Evolutionary conservation across 1,284 basidiomycete species (phyloP), one percentile per base, ranked within the genome.

Genomic region (Taiwanofungus camphoratus): DNA sequence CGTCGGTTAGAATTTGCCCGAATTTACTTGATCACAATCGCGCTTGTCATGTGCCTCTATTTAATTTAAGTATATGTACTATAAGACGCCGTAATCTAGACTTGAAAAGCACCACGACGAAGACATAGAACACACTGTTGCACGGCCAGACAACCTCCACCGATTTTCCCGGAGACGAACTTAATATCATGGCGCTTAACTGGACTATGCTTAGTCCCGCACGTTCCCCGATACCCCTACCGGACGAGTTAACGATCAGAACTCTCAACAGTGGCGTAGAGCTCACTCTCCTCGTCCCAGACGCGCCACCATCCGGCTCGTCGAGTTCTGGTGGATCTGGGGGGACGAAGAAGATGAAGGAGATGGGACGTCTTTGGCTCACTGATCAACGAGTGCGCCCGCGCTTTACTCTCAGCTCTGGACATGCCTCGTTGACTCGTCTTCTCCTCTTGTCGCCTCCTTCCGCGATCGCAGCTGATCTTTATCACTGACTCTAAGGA

Each of bases 111-210:
- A n/a, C n/a, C n/a, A n/a, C n/a, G n/a, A n/a, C n/a, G n/a, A n/a
- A n/a, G n/a, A n/a, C n/a, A n/a, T n/a, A n/a, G n/a, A n/a, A n/a
- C n/a, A n/a, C n/a, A n/a, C n/a, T n/a, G n/a, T n/a, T n/a, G n/a
- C n/a, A n/a, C n/a, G n/a, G n/a, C n/a, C n/a, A n/a, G n/a, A n/a
- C n/a, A n/a, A n/a, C n/a, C n/a, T n/a, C n/a, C n/a, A n/a, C n/a
- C n/a, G n/a, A n/a, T n/a, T n/a, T n/a, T n/a, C n/a, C n/a, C n/a
- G n/a, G n/a, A n/a, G n/a, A n/a, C n/a, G n/a, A n/a, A n/a, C n/a
- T n/a, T n/a, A n/a, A n/a, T 36, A 64, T 53, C 48, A 88, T 88
- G 87, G 79, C 87, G 4, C 69, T 89, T 38, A 87, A 89, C 66
- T 87, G 82, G 79, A 71, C 76, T 1, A 85, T 83, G 74, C 69